Evolutionary conservation across 192 early-diverging fungal species (phyloP).

Genomic region (Ambispora gerdemannii): DNA sequence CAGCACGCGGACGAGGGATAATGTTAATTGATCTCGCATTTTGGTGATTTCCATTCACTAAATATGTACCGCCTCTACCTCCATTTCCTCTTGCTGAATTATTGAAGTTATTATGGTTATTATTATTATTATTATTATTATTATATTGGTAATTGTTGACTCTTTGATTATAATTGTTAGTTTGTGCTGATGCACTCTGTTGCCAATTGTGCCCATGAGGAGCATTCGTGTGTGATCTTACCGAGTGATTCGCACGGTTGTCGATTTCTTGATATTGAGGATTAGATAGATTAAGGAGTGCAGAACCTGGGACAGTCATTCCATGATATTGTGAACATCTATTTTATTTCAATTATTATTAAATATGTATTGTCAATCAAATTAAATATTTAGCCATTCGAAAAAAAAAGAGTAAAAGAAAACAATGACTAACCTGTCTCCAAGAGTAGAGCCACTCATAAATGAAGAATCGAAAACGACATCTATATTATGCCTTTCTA

Average conservation of each 20-base stretch:
- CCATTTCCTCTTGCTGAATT: not conserved
- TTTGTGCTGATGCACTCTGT: not conserved
- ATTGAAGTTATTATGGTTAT: no score
- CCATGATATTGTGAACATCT: conserved; percentile 75
- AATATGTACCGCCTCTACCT: not conserved
- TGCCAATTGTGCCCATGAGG: not conserved
- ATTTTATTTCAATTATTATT: no score
- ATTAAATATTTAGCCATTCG: not conserved
- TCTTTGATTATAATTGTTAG: not conserved
- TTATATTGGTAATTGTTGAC: not conserved
- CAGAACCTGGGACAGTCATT: conserved; percentile 56
- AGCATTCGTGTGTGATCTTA: not conserved
- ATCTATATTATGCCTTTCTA: conserved; percentile 74
- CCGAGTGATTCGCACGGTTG: not conserved
- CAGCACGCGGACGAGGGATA: not conserved
- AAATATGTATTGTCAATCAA: conserved; percentile 2
- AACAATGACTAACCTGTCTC: conserved; percentile 52
- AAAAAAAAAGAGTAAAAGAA: not conserved
- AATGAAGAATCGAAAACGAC: conserved; percentile 85
- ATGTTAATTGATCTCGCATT: not conserved
- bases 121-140: conserved; percentile 1
- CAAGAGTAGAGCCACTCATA: conserved; percentile 74
- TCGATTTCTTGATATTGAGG: conserved; percentile 41
- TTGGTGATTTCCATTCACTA: not conserved
- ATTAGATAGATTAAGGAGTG: conserved; percentile 71